These are phyloP conservation scores for Biscogniauxia mediterranea DNA, from an alignment of 2,329 filamentous ascomycete genomes.

Conservation along the genomic window DNA sequence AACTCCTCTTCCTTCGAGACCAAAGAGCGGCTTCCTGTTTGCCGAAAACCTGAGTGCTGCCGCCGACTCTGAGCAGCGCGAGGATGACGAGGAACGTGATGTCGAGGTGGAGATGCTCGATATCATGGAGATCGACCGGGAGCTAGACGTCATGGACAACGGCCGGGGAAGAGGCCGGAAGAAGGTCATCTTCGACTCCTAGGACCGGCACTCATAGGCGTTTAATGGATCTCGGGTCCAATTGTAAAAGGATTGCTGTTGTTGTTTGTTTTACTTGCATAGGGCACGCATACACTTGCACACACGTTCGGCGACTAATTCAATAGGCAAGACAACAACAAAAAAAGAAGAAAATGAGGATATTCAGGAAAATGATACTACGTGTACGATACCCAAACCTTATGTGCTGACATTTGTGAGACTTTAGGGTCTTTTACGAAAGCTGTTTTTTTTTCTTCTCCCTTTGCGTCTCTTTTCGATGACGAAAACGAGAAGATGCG, in stretches of 20 bases:
- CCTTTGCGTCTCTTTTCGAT: background rate
- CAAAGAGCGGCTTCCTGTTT: constrained; percentile 47
- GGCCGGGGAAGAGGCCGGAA: constrained; percentile 48
- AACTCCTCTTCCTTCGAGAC: constrained; percentile 19
- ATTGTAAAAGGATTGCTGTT: background rate
- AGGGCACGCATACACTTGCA: too few relatives aligned
- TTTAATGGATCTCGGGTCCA: constrained; percentile 1
- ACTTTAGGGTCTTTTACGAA: constrained; percentile 8
- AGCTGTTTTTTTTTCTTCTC: too few relatives aligned
- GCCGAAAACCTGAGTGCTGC: constrained; percentile 50
- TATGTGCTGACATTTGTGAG: constrained; percentile 3
- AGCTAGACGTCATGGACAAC: constrained; percentile 54
- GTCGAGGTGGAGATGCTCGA: constrained; percentile 62
- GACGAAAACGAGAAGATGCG: background rate
- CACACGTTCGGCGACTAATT: background rate
- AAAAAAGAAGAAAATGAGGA: background rate
- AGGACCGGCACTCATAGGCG: constrained; percentile 14
- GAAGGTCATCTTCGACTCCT: constrained; percentile 52
- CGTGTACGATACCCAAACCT: constrained; percentile 17
- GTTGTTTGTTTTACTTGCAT: background rate
- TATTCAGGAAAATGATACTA: background rate
- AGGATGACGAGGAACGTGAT: constrained; percentile 46
- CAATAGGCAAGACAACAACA: background rate
- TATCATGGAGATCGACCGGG: constrained; percentile 64
- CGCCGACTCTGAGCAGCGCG: constrained; percentile 47